Base-by-base conservation (phyloP, 2,329 filamentous ascomycete species). In the Aspergillus hiratsukae region DNA sequence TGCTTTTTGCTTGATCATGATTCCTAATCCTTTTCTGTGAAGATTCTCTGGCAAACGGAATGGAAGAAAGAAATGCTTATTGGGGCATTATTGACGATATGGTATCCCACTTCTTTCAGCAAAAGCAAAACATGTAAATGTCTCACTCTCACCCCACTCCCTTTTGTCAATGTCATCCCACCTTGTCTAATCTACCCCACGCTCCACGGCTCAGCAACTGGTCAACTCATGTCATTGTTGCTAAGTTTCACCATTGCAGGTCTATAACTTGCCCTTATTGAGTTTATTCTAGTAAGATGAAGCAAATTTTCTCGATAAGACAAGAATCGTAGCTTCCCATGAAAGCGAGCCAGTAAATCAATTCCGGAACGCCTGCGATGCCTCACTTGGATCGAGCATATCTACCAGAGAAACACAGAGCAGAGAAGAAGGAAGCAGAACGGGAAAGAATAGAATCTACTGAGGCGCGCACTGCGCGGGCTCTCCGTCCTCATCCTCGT, bases 401-500 rank as follows among this genome's bases (percentile, higher is more conserved):
- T 64, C 59, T 64, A 64, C 62, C 58, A 54, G 29, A 46, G 35
- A 49, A 27, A 4, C 52, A 37, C 48, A 46, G 49, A 53, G 29
- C 53, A 41, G 40, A 29, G 41, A 49, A 52, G 40, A 52, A 29
- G 40, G 58, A 54, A 41, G n/a, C 25, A 50, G 49, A 46, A 41
- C 49, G 48, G 49, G 40, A 59, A 56, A 48, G 58, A 41, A 55
- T 59, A 48, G 58, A 41, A 54, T 59, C 69, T 74, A 81, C 67
- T 81, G 78, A 57, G 79, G 73, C 54, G 78, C 70, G 66, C 79
- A 81, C 63, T 81, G 79, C 52, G 77, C 70, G 23, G 72, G 69
- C 54, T 76, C 75, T 23, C 72, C 73, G 17, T 75, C 76, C 3
- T 78, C 76, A 5, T 80, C 78, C 21, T 80, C 79, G 56, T 81